Percentiles rank a stretch among this genome's conserved stretches.
phyloP scores from a whole-genome alignment of 768 basidiomycete species.

The Tylopilus cervinicoccineus region DNA sequence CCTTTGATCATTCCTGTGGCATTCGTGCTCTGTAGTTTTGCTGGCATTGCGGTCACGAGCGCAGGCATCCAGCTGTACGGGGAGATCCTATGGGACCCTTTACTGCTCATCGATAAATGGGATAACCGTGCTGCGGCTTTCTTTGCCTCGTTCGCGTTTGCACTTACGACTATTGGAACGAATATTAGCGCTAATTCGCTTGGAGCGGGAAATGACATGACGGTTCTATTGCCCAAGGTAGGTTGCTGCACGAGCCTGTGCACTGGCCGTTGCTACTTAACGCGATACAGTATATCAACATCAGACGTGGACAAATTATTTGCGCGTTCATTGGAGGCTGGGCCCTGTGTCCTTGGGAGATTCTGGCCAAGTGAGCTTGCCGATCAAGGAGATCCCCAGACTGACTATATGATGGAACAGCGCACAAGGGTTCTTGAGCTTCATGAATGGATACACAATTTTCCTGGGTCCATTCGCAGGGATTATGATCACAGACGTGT shows the following conservation, averaged over 20 bases:
- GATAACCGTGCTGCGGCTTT: conserved; percentile 83
- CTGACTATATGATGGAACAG: conserved; percentile 9
- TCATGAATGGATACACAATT: conserved; percentile 82
- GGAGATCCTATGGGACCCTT: conserved; percentile 53
- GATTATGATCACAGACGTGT: conserved; percentile 57
- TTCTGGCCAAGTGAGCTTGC: conserved; percentile 44
- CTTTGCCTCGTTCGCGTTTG: conserved; percentile 74
- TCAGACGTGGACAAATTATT: conserved; percentile 72
- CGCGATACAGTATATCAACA: conserved; percentile 50
- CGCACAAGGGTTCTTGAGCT: conserved; percentile 65
- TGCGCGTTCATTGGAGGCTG: conserved; percentile 82
- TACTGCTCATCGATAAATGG: conserved; percentile 73
- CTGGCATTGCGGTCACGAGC: conserved; percentile 78
- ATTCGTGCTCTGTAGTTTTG: conserved; percentile 74
- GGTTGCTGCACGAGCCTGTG: conserved; percentile 12
- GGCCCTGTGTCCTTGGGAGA: conserved; percentile 86
- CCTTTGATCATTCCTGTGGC: conserved; percentile 69
- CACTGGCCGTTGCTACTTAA: not conserved
- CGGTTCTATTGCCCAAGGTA: conserved; percentile 68
- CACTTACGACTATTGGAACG: conserved; percentile 33
- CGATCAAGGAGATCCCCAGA: not conserved
- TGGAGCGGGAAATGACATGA: conserved; percentile 80
- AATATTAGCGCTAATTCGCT: conserved; percentile 62
- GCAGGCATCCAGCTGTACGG: conserved; percentile 62
- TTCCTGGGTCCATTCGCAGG: conserved; percentile 85